phyloP scores from a whole-genome alignment of 2,329 filamentous ascomycete genomes.

The Ophiostoma ips region DNA sequence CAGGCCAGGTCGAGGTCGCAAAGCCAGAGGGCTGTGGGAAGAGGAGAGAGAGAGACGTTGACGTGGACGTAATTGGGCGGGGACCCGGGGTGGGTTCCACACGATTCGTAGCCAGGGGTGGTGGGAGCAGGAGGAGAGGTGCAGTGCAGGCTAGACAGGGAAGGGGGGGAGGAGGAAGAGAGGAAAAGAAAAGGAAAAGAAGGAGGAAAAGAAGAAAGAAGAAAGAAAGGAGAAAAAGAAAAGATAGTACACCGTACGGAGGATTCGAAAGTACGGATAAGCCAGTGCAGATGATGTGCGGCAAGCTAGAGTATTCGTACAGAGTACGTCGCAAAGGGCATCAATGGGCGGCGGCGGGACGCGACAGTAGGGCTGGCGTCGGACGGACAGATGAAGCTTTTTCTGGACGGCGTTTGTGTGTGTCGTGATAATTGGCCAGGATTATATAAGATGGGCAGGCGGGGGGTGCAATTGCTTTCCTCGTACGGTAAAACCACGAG shows the following conservation, averaged over 20 bases:
- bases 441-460: too few species aligned
- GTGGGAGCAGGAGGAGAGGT: not conserved
- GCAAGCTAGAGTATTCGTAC: too few species aligned
- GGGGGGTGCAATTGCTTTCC: too few species aligned
- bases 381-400: too few species aligned
- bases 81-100: slow-evolving; percentile 2
- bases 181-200: not conserved
- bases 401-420: too few species aligned
- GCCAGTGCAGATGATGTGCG: too few species aligned
- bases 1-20: not conserved
- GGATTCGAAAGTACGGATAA: too few species aligned
- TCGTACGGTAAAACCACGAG: too few species aligned
- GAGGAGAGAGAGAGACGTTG: slow-evolving; percentile 6
- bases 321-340: too few species aligned
- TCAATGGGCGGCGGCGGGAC: too few species aligned
- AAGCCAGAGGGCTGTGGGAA: not conserved
- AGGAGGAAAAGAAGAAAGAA: not conserved
- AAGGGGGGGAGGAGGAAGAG: not conserved
- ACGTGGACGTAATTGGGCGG: slow-evolving; percentile 8
- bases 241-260: too few species aligned
- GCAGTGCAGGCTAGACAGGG: not conserved
- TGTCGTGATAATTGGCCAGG: not conserved
- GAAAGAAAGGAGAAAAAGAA: not conserved
- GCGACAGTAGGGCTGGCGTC: too few species aligned
- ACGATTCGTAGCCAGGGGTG: slow-evolving; percentile 5